Conservation (phyloP, 1,284 basidiomycete species). For the Malassezia equina region DNA sequence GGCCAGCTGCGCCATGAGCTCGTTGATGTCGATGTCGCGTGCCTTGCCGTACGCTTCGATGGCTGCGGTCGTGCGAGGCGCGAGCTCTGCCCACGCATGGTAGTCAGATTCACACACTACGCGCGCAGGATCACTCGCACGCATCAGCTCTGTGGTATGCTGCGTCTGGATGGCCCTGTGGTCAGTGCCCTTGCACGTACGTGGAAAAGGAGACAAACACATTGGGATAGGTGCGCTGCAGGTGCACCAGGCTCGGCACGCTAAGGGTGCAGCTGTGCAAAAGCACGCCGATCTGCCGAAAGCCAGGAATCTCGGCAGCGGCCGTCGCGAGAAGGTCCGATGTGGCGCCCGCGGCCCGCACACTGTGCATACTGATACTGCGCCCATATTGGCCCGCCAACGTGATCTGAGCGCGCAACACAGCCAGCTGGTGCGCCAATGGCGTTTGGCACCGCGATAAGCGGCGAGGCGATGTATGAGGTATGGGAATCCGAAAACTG, state of each 20-base stretch:
- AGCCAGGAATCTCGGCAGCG: not conserved
- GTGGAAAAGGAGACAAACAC: slow-evolving; percentile 40
- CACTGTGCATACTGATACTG: slow-evolving; percentile 41
- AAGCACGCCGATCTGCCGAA: slow-evolving; percentile 14
- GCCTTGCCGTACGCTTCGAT: not conserved
- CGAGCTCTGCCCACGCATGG: slow-evolving; percentile 26
- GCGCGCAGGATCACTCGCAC: slow-evolving; percentile 18
- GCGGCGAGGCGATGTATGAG: slow-evolving; percentile 1
- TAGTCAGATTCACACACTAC: slow-evolving; percentile 37
- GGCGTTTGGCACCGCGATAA: slow-evolving; percentile 34
- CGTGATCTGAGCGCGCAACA: slow-evolving; percentile 30
- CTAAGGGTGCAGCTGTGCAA: slow-evolving; percentile 43
- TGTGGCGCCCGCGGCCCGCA: slow-evolving; percentile 33
- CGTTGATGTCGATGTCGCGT: not conserved
- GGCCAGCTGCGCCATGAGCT: not conserved
- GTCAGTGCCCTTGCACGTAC: not conserved
- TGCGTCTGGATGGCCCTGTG: slow-evolving; percentile 35
- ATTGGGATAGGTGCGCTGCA: slow-evolving; percentile 29
- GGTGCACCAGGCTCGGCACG: slow-evolving; percentile 24
- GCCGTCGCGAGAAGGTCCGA: slow-evolving; percentile 19
- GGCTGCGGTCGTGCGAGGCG: slow-evolving; percentile 1
- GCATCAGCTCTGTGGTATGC: slow-evolving; percentile 20
- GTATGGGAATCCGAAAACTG: slow-evolving; percentile 31
- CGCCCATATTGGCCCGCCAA: slow-evolving; percentile 26
- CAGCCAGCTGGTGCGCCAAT: slow-evolving; percentile 30